Percentiles rank a stretch among this genome's conserved stretches.
These are phyloP conservation scores for Pseudonectria buxi DNA, from an alignment of 2,329 filamentous ascomycete genomes.

Conservation along the genomic window DNA sequence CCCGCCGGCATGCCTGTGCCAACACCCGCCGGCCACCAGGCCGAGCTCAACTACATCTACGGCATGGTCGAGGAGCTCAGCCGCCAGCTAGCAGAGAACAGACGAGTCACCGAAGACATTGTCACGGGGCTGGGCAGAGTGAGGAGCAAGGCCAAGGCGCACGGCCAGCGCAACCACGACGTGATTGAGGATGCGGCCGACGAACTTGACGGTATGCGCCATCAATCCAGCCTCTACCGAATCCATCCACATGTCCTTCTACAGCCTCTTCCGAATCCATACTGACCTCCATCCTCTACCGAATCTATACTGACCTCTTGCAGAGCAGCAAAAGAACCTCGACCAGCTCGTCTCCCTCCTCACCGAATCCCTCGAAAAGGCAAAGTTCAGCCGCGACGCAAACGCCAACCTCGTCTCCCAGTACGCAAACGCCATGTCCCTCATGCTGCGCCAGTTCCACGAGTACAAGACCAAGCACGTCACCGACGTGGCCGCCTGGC, in stretches of 20 bases:
- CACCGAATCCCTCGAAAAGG: constrained; percentile 55
- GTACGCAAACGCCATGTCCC: constrained; percentile 50
- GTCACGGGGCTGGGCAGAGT: constrained; percentile 57
- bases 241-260: too few species aligned
- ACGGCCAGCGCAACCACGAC: constrained; percentile 51
- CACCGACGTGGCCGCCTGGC: constrained; percentile 56
- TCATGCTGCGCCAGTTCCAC: constrained; percentile 58
- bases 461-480: constrained; percentile 59
- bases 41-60: constrained; percentile 63
- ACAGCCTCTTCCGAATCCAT: too few species aligned
- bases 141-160: constrained; percentile 47
- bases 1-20: constrained; percentile 44
- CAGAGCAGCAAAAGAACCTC: constrained; percentile 53
- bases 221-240: constrained; percentile 1
- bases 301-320: too few species aligned
- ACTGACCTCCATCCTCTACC: too few species aligned
- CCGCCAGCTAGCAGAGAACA: constrained; percentile 55
- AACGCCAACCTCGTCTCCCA: constrained; percentile 52
- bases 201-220: constrained; percentile 46
- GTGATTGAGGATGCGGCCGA: constrained; percentile 49
- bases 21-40: constrained; percentile 60
- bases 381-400: constrained; percentile 53
- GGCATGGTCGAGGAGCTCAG: constrained; percentile 61
- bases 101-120: constrained; percentile 55
- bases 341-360: constrained; percentile 56